phyloP scores from a whole-genome alignment of 768 basidiomycete genomes.

The Lactifluus pinguis region DNA sequence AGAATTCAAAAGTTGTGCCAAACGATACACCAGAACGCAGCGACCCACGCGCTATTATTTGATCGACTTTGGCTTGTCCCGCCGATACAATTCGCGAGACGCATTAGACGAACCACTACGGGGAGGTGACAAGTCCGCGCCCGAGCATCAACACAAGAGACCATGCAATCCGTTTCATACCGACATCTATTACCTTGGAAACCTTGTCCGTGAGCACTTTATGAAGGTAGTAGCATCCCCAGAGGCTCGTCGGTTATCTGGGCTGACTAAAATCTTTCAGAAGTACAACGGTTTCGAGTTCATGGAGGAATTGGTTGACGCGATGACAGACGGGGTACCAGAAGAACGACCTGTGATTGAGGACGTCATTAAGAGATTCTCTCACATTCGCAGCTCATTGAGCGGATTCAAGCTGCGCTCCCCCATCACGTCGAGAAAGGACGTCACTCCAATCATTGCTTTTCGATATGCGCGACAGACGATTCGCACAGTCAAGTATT shows the following conservation, averaged over 20 bases:
- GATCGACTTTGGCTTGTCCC: constrained; percentile 32
- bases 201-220: constrained; percentile 25
- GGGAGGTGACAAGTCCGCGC: constrained; percentile 35
- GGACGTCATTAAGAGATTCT: constrained; percentile 26
- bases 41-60: constrained; percentile 27
- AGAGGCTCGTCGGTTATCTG: not conserved
- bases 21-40: constrained; percentile 25
- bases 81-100: constrained; percentile 23
- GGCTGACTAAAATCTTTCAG: constrained; percentile 17
- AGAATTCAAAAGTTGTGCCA: constrained; percentile 21
- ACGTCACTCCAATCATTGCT: not conserved
- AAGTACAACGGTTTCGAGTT: constrained; percentile 25
- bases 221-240: constrained; percentile 16
- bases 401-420: constrained; percentile 26
- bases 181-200: constrained; percentile 30
- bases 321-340: constrained; percentile 29
- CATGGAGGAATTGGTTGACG: constrained; percentile 24
- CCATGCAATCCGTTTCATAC: constrained; percentile 28
- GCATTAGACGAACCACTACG: constrained; percentile 24
- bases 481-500: not conserved
- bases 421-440: constrained; percentile 19
- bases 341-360: constrained; percentile 26
- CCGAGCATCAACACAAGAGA: constrained; percentile 23
- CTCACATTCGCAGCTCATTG: constrained; percentile 17
- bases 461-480: not conserved